These are phyloP conservation scores for Setaria viridis DNA, from an alignment of 202 grass and related monocot genomes.

Conservation along the genomic window DNA sequence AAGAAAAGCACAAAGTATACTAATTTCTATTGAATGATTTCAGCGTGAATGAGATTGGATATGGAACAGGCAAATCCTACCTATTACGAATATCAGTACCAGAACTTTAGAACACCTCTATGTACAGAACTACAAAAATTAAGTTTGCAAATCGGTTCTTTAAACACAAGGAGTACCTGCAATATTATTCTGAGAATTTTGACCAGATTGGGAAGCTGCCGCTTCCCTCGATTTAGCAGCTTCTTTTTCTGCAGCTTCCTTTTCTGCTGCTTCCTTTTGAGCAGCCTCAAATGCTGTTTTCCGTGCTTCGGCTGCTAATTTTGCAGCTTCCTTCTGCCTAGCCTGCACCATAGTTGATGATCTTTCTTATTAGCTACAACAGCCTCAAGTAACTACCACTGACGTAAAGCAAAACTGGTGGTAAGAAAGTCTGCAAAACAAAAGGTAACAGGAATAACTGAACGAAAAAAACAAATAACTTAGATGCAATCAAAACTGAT, in stretches of 20 bases:
- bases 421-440: background rate
- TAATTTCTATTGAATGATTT: background rate
- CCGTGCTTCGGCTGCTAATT: slow-evolving; percentile 77
- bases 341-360: slow-evolving; percentile 51
- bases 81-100: background rate
- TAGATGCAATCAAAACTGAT: slow-evolving; percentile 10
- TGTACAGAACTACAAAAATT: background rate
- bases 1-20: slow-evolving; percentile 8
- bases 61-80: background rate
- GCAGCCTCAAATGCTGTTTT: slow-evolving; percentile 65
- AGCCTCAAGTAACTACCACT: slow-evolving; percentile 18
- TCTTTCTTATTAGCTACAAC: slow-evolving; percentile 30
- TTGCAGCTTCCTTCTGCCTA: slow-evolving; percentile 73
- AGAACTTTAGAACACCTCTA: too few relatives aligned
- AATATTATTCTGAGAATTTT: slow-evolving; percentile 42
- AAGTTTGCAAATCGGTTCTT: slow-evolving; percentile 19
- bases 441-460: background rate
- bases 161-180: slow-evolving; percentile 37
- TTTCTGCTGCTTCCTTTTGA: slow-evolving; percentile 75
- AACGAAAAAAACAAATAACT: background rate
- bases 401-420: slow-evolving; percentile 19
- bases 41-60: background rate
- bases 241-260: slow-evolving; percentile 56
- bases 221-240: slow-evolving; percentile 48
- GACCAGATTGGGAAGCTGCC: slow-evolving; percentile 41